phyloP scores from a whole-genome alignment of 495 filamentous ascomycete species.

The Lichenothelia convexa region DNA sequence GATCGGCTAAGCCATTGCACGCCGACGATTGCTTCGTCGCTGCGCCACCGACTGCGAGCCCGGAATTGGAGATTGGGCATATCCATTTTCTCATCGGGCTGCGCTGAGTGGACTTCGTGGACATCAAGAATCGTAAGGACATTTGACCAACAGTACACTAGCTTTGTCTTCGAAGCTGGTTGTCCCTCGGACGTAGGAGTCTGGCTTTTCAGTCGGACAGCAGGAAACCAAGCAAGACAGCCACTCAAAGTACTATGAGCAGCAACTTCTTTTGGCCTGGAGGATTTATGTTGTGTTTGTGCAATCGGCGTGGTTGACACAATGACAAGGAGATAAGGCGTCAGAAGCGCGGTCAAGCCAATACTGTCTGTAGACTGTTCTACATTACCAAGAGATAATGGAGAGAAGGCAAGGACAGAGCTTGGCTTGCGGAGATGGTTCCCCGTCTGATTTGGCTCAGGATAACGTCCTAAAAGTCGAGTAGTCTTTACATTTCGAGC shows the following conservation, averaged over 20 bases:
- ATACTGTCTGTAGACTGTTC: constrained; percentile 74
- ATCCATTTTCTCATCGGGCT: constrained; percentile 42
- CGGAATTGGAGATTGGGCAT: constrained; percentile 63
- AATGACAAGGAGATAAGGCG: constrained; percentile 85
- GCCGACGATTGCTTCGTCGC: constrained; percentile 87
- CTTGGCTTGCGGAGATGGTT: constrained; percentile 68
- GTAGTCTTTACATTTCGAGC: constrained; percentile 75
- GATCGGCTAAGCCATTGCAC: constrained; percentile 95
- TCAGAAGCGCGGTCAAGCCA: constrained; percentile 88
- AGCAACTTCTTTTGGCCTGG: constrained; percentile 73
- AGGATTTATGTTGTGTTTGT: constrained; percentile 85
- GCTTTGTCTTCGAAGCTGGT: constrained; percentile 51
- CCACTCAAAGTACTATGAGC: constrained; percentile 83
- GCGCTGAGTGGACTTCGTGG: constrained; percentile 44
- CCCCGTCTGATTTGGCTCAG: constrained; percentile 31
- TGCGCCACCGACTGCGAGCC: constrained; percentile 75
- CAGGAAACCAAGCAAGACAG: constrained; percentile 92
- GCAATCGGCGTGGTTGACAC: constrained; percentile 92
- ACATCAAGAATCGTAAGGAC: constrained; percentile 83
- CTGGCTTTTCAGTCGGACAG: constrained; percentile 70
- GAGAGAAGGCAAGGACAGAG: constrained; percentile 81
- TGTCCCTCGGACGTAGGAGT: constrained; percentile 32
- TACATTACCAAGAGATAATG: constrained; percentile 78
- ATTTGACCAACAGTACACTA: constrained; percentile 98
- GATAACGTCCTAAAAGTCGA: constrained; percentile 82